phyloP scores from a whole-genome alignment of 176 grass and related monocot species.

The Cocos nucifera region DNA sequence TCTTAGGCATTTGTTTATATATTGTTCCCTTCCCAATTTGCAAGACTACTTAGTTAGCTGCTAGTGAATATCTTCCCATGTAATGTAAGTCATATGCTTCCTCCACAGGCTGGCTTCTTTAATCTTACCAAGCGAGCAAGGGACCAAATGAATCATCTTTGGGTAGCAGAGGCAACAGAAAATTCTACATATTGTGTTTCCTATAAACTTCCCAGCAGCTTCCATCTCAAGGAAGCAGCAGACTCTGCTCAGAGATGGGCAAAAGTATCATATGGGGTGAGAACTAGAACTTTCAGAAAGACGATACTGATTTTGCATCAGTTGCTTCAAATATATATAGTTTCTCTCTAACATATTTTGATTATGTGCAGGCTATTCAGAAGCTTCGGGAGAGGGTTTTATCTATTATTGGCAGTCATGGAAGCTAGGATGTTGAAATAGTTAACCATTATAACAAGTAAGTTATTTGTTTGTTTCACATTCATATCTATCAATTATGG shows the following conservation, averaged over 20 bases:
- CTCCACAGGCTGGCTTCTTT: slow-evolving; percentile 66
- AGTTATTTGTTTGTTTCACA: no score
- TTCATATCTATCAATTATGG: no score
- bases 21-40: slow-evolving; percentile 6
- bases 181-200: slow-evolving; percentile 41
- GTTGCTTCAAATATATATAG: slow-evolving; percentile 1
- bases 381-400: slow-evolving; percentile 54
- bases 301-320: slow-evolving; percentile 2
- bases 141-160: slow-evolving; percentile 71
- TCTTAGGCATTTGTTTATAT: background rate
- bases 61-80: no score
- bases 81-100: background rate
- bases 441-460: no score
- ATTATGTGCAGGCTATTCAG: slow-evolving; percentile 48
- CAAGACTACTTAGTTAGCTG: no score
- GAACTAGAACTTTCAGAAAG: slow-evolving; percentile 22
- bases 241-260: slow-evolving; percentile 61
- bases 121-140: slow-evolving; percentile 73
- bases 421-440: slow-evolving; percentile 23
- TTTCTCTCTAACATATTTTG: slow-evolving; percentile 11
- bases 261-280: slow-evolving; percentile 52
- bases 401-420: slow-evolving; percentile 47
- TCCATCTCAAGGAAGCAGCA: slow-evolving; percentile 63
- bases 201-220: slow-evolving; percentile 48
- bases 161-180: slow-evolving; percentile 83